phyloP scores from a whole-genome alignment of 306 rosid genomes.

The Dalbergia oliveri region DNA sequence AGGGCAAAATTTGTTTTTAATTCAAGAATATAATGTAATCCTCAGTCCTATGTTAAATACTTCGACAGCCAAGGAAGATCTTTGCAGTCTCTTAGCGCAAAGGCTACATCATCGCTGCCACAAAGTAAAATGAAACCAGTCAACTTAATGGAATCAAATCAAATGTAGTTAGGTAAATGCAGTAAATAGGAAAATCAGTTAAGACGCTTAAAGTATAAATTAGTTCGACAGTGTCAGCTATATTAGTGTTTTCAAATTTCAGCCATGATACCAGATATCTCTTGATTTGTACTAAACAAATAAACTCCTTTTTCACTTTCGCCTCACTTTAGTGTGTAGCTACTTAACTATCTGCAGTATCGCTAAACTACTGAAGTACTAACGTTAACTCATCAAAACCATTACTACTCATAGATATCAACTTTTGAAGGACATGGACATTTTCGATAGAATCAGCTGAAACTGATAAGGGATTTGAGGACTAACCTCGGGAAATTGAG shows the following conservation, averaged over 20 bases:
- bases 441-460: background rate
- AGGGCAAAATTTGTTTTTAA: constrained; percentile 31
- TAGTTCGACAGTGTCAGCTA: too few species aligned
- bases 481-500: constrained; percentile 92
- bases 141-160: constrained; percentile 32
- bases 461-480: constrained; percentile 27
- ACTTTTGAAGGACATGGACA: background rate
- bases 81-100: constrained; percentile 83
- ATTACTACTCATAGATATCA: background rate
- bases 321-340: background rate
- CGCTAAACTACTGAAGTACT: background rate
- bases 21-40: background rate
- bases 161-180: constrained; percentile 1
- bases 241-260: background rate
- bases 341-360: background rate
- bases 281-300: constrained; percentile 1
- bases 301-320: background rate
- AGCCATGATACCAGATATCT: constrained; percentile 1
- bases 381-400: background rate
- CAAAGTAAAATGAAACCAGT: constrained; percentile 39
- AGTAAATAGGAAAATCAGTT: background rate
- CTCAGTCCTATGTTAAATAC: constrained; percentile 58
- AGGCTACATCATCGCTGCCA: constrained; percentile 83
- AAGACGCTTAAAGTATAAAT: background rate
- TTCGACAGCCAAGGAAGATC: constrained; percentile 89